A percentile compares a stretch with the other conserved stretches of the same genome.
These are phyloP conservation scores for Dacryopinax primogenitus DNA, from an alignment of 768 basidiomycete genomes.

Conservation along the genomic window DNA sequence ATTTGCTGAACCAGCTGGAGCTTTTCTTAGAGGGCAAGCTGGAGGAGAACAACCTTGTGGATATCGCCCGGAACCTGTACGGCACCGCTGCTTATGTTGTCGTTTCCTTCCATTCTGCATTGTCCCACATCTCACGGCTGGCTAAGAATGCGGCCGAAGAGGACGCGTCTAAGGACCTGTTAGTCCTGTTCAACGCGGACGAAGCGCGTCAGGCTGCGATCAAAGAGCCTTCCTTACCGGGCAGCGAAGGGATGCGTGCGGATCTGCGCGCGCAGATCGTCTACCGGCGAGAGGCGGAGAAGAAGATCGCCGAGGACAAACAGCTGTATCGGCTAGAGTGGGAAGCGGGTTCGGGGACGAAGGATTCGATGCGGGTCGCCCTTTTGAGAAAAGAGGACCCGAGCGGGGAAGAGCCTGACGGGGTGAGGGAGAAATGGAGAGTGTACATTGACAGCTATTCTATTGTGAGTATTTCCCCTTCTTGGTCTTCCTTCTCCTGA, in stretches of 20 bases:
- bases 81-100: slow-evolving; percentile 35
- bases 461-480: slow-evolving; percentile 21
- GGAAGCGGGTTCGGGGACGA: slow-evolving; percentile 16
- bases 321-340: slow-evolving; percentile 34
- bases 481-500: background rate
- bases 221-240: slow-evolving; percentile 17
- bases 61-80: slow-evolving; percentile 90
- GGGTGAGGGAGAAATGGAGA: slow-evolving; percentile 29
- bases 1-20: slow-evolving; percentile 81
- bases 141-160: slow-evolving; percentile 48
- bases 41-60: slow-evolving; percentile 85
- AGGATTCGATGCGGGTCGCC: slow-evolving; percentile 27
- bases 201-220: slow-evolving; percentile 29
- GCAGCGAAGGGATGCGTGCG: slow-evolving; percentile 20
- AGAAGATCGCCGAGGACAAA: slow-evolving; percentile 29
- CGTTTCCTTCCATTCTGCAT: background rate
- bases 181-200: slow-evolving; percentile 56
- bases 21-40: slow-evolving; percentile 87
- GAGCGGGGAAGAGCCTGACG: slow-evolving; percentile 32
- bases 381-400: slow-evolving; percentile 33
- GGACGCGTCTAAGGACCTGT: slow-evolving; percentile 73
- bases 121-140: background rate
- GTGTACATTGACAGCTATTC: slow-evolving; percentile 33
- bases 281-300: slow-evolving; percentile 32
- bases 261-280: slow-evolving; percentile 29